Base-by-base conservation (phyloP, 495 filamentous ascomycete genomes). In the Melanomma pulvis-pyrius region DNA sequence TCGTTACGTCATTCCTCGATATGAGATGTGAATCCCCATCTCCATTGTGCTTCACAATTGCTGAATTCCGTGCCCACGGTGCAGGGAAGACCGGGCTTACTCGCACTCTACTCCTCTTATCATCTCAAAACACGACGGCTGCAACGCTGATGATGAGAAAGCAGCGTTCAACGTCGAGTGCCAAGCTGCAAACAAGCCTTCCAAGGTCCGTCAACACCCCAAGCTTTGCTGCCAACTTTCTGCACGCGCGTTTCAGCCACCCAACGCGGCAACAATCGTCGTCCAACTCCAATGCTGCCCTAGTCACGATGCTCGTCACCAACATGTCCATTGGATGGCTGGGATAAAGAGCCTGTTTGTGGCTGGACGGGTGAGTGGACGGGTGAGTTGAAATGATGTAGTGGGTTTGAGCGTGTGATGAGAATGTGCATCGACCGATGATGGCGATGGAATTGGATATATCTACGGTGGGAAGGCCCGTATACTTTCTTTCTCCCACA, bases 161-260 rank as follows among this genome's bases (percentile, higher is more conserved):
- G n/a, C n/a, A n/a, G 9, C 39, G 9, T 44, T n/a, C 8, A n/a
- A 6, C 8, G 9, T 15, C 9, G 8, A 44, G 9, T 4, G 30
- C 17, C 39, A 44, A 12, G 39, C 17, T 44, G 8, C 4, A 15
- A 12, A 7, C 39, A 44, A 44, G 39, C 39, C 39, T 44, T 15
- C 39, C 39, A 12, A 44, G 39, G 13, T n/a, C 5, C n/a, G 47
- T 28, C 32, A 52, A 25, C 59, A 32, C 36, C 30, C 51, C 51
- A 55, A 55, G 51, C 51, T 60, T 60, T 50, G 12, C 39, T 51
- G 48, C 59, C 59, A 62, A 62, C 28, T 39, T 62, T 53, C 32
- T 44, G 28, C 19, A 19, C 32, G 7, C 28, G 48, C 46, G 47
- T 62, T 53, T 53, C 59, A 52, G 48, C 59, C 26, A 19, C 48